Percentiles rank a stretch among this genome's conserved stretches.
Conservation (phyloP, 1,284 basidiomycete species). For the Melampsora abietis-canadensis region DNA sequence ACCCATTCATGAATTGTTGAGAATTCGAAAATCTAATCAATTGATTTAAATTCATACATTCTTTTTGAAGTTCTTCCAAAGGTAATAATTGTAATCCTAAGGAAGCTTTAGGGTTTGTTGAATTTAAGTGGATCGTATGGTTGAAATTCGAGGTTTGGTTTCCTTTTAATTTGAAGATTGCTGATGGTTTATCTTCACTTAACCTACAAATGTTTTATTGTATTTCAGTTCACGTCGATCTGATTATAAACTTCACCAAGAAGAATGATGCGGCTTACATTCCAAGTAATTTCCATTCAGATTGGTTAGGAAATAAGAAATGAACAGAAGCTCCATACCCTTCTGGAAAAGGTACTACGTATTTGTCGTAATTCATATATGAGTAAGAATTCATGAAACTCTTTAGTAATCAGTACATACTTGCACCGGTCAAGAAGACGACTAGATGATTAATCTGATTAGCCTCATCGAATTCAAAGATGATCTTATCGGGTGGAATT, state of each 20-base stretch:
- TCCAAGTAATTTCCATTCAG: slow-evolving; percentile 80
- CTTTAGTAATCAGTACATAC: slow-evolving; percentile 57
- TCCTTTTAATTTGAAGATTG: slow-evolving; percentile 79
- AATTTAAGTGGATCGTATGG: not conserved
- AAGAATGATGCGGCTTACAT: slow-evolving; percentile 61
- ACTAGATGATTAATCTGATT: slow-evolving; percentile 81
- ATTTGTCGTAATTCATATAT: slow-evolving; percentile 17
- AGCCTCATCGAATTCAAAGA: slow-evolving; percentile 73
- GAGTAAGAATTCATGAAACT: not conserved
- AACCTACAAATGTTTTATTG: slow-evolving; percentile 59
- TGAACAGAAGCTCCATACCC: slow-evolving; percentile 86
- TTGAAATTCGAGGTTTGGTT: slow-evolving; percentile 55
- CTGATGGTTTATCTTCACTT: slow-evolving; percentile 84
- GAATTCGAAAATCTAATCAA: slow-evolving; percentile 5
- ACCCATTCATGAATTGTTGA: slow-evolving; percentile 53
- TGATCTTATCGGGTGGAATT: slow-evolving; percentile 55
- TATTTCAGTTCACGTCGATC: slow-evolving; percentile 12
- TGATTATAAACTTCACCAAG: slow-evolving; percentile 35
- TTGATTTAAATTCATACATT: slow-evolving; percentile 42
- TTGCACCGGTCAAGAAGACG: slow-evolving; percentile 77
- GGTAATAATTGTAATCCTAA: slow-evolving; percentile 69
- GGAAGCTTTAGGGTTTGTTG: slow-evolving; percentile 60
- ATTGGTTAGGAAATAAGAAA: slow-evolving; percentile 71
- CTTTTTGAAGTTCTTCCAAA: slow-evolving; percentile 56
- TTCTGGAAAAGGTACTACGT: slow-evolving; percentile 75